These are phyloP conservation scores for Elsinoe batatas DNA, from an alignment of 2,329 filamentous ascomycete genomes.

Conservation along the genomic window DNA sequence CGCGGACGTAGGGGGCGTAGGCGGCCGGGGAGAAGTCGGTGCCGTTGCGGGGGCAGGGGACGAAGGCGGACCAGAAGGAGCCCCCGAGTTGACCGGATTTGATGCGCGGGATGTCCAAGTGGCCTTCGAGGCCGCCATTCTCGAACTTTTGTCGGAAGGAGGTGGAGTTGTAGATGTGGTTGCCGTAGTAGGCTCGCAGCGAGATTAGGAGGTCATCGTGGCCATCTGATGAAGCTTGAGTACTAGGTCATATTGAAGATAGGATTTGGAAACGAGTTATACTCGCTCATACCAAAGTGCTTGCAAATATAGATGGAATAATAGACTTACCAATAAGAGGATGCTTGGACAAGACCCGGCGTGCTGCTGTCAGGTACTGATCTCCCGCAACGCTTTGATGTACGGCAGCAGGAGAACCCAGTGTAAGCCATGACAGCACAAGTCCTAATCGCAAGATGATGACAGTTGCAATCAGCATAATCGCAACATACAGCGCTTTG, in stretches of 20 bases:
- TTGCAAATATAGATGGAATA: too few relatives aligned
- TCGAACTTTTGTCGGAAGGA: conserved; percentile 66
- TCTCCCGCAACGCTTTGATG: not conserved
- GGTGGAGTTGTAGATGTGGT: conserved; percentile 58
- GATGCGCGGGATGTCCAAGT: conserved; percentile 74
- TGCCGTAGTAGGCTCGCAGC: conserved; percentile 56
- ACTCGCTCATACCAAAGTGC: not conserved
- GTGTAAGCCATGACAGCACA: not conserved
- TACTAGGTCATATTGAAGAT: not conserved
- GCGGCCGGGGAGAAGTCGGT: conserved; percentile 64
- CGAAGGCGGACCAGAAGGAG: conserved; percentile 87
- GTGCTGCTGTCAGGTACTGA: not conserved
- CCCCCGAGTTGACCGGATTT: conserved; percentile 64
- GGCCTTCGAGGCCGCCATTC: conserved; percentile 54
- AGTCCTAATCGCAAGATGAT: not conserved
- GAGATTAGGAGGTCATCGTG: conserved; percentile 80
- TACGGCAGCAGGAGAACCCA: not conserved
- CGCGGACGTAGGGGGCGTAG: conserved; percentile 56
- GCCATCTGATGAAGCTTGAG: conserved; percentile 51
- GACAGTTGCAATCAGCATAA: not conserved
- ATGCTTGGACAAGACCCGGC: conserved; percentile 1
- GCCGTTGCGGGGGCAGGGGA: conserved; percentile 62
- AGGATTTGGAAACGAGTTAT: not conserved
- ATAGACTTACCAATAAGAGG: conserved; percentile 5
- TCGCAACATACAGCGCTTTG: not conserved